Base-by-base conservation (phyloP, 2,329 filamentous ascomycete species). In the Didymellaceae sp. region DNA sequence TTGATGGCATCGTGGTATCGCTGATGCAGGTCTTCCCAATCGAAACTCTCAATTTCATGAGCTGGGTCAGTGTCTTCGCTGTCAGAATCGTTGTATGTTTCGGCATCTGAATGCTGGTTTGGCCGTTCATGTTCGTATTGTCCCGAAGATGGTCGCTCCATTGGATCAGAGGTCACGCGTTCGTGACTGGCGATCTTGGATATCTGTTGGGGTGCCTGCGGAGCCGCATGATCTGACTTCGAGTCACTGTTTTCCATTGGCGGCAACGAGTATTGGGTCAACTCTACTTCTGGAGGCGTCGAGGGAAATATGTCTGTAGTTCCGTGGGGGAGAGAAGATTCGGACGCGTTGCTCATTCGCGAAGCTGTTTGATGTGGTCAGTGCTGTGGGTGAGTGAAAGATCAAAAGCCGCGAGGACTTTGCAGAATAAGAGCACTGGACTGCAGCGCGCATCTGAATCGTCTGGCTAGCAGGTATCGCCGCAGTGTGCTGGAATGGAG, bases 1-100 rank as follows among this genome's bases (percentile, higher is more conserved):
- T 78, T 74, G 62, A 96, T 82, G 14, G 84, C 85, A 43, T 82
- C 75, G 52, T 86, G 80, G 61, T 91, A 96, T 32, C 84, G 83
- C 1, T 77, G 67, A 70, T 91, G 81, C 24, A 96, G 86, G n/a
- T 87, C 82, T 2, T 86, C 78, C 91, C 91, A 96, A 72, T 92
- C 84, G 64, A 89, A 91, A 65, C 75, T 45, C 35, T 76, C 73
- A 53, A 90, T 64, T 21, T 50, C 45, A 7, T 64, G 54, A 5
- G 63, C 65, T 7, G 71, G 68, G 18, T 71, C 66, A 13, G 44
- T 24, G 8, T 66, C 60, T 5, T 65, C 59, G 1, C 40, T 39
- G 17, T 38, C 32, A 16, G 32, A 26, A 5, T 7, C 10, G 20
- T 35, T 22, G 1, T 35, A 17, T 20, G 20, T 11, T 30, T 40